Evolutionary conservation across 768 basidiomycete genomes (phyloP).

Genomic region (Obba rivulosa): DNA sequence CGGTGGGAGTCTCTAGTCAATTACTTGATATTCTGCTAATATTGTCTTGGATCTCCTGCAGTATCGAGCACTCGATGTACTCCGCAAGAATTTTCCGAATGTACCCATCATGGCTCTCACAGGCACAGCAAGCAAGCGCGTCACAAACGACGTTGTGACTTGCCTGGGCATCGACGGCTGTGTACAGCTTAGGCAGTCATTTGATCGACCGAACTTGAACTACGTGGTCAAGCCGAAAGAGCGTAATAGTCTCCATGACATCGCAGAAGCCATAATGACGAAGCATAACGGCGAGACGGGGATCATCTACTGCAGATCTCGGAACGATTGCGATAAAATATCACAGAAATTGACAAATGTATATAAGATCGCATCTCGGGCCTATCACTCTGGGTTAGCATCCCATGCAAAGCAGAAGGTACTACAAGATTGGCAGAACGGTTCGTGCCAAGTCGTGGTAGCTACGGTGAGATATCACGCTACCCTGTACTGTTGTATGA

Average conservation of each 20-base stretch:
- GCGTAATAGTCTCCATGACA: slow-evolving; percentile 46
- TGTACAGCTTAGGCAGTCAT: slow-evolving; percentile 69
- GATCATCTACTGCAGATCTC: slow-evolving; percentile 78
- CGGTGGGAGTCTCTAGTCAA: too few relatives aligned
- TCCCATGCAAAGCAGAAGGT: slow-evolving; percentile 55
- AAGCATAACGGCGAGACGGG: slow-evolving; percentile 60
- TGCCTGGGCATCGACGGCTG: slow-evolving; percentile 59
- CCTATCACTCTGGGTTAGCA: slow-evolving; percentile 86
- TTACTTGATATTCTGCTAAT: not conserved
- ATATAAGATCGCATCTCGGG: slow-evolving; percentile 54
- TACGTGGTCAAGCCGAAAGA: slow-evolving; percentile 60
- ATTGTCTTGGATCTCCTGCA: slow-evolving; percentile 22
- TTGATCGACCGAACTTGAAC: slow-evolving; percentile 88
- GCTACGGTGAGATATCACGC: slow-evolving; percentile 63
- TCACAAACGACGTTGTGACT: slow-evolving; percentile 71
- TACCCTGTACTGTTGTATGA: too few relatives aligned
- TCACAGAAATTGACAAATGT: slow-evolving; percentile 61
- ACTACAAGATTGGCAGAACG: slow-evolving; percentile 71
- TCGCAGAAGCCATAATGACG: slow-evolving; percentile 61
- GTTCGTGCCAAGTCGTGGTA: slow-evolving; percentile 74
- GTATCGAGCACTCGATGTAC: slow-evolving; percentile 62
- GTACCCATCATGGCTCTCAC: slow-evolving; percentile 96
- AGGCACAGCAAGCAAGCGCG: slow-evolving; percentile 82
- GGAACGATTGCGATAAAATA: slow-evolving; percentile 74
- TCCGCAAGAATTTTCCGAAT: slow-evolving; percentile 70